Evolutionary conservation across 2,329 filamentous ascomycete species (phyloP).

Genomic region (Penicillium sp.): DNA sequence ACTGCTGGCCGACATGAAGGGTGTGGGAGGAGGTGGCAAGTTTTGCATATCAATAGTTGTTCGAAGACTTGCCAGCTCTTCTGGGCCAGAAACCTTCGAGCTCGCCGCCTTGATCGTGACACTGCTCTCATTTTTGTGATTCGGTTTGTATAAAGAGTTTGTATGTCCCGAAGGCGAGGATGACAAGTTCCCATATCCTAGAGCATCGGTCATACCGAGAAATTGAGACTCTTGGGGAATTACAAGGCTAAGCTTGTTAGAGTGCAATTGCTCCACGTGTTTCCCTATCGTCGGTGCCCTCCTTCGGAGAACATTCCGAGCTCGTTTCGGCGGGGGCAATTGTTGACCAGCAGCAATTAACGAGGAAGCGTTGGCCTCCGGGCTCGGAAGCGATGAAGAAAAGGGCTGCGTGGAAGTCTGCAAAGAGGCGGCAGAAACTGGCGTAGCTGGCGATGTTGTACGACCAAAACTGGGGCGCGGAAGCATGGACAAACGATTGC

Average conservation of each 20-base stretch:
- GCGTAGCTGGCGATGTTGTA: conserved; percentile 18
- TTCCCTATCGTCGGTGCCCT: conserved; percentile 44
- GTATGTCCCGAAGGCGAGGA: conserved; percentile 10
- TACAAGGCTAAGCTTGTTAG: conserved; percentile 33
- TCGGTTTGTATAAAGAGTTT: conserved; percentile 17
- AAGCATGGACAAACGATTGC: conserved; percentile 31
- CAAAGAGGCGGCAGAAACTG: conserved; percentile 14
- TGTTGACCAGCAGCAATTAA: conserved; percentile 15
- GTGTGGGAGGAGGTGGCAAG: conserved; percentile 40
- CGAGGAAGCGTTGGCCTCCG: conserved; percentile 17
- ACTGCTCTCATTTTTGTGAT: conserved; percentile 14
- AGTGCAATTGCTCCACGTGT: conserved; percentile 26
- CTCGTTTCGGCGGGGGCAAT: conserved; percentile 24
- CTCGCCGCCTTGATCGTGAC: conserved; percentile 11
- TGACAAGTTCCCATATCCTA: conserved; percentile 10
- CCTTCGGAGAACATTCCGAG: conserved; percentile 43
- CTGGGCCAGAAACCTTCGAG: conserved; percentile 29
- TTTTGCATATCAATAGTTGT: conserved; percentile 37
- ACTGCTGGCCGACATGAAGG: conserved; percentile 43
- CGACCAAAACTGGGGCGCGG: conserved; percentile 30
- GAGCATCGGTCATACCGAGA: conserved; percentile 16
- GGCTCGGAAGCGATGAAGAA: conserved; percentile 14
- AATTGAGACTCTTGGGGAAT: conserved; percentile 27
- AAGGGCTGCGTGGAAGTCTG: conserved; percentile 12
- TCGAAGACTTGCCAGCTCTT: conserved; percentile 41